These are phyloP conservation scores for Arachnopeziza araneosa DNA, from an alignment of 2,329 filamentous ascomycete species.

Conservation along the genomic window DNA sequence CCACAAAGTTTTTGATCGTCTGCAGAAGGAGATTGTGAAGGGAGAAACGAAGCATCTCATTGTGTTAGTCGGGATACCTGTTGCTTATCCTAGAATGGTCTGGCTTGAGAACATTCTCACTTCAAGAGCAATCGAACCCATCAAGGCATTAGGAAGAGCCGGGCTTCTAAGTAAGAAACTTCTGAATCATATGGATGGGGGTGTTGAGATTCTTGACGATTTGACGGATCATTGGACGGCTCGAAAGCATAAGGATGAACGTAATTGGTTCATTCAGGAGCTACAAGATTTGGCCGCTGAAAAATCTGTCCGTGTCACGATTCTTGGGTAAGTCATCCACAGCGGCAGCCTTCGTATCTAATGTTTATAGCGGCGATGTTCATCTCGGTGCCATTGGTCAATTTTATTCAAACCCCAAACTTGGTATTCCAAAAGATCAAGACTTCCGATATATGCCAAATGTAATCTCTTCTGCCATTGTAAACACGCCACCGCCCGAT, in stretches of 20 bases:
- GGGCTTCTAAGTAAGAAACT: slow-evolving; percentile 72
- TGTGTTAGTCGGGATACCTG: slow-evolving; percentile 77
- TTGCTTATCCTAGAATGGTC: slow-evolving; percentile 73
- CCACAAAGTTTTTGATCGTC: slow-evolving; percentile 79
- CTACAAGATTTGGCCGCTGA: slow-evolving; percentile 89
- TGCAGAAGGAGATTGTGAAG: slow-evolving; percentile 73
- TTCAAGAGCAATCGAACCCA: slow-evolving; percentile 77
- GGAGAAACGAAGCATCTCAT: slow-evolving; percentile 87
- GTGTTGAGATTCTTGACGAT: slow-evolving; percentile 86
- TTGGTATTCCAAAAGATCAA: slow-evolving; percentile 74
- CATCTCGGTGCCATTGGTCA: slow-evolving; percentile 89
- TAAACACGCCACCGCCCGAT: slow-evolving; percentile 83
- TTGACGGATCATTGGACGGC: slow-evolving; percentile 97
- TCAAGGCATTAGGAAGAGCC: slow-evolving; percentile 80
- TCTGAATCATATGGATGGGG: slow-evolving; percentile 85
- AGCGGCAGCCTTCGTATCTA: slow-evolving; percentile 9
- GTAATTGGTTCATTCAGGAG: slow-evolving; percentile 81
- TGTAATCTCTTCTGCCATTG: slow-evolving; percentile 88
- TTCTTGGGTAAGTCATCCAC: slow-evolving; percentile 56
- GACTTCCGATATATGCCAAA: slow-evolving; percentile 98
- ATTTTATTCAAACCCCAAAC: slow-evolving; percentile 87
- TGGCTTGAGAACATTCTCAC: slow-evolving; percentile 73
- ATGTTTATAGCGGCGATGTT: slow-evolving; percentile 70
- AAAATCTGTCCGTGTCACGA: slow-evolving; percentile 86
- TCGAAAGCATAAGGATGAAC: slow-evolving; percentile 87